Conservation (phyloP, 768 basidiomycete genomes). For the Lentinula raphanica region DNA sequence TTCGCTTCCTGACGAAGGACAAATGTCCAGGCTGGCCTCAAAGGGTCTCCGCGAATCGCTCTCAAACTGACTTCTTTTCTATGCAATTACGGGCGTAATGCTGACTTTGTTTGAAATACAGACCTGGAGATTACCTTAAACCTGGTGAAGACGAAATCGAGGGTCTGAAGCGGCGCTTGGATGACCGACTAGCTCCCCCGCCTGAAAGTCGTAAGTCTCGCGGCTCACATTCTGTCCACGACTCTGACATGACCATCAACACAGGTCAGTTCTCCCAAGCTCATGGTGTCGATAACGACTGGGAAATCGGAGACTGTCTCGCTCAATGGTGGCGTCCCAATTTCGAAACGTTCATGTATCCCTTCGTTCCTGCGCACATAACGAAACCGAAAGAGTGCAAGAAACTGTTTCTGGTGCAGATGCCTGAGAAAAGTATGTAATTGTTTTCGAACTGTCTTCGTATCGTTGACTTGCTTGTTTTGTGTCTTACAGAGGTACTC, state of each 20-base stretch:
- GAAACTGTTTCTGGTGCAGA: conserved; percentile 90
- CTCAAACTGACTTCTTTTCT: background rate
- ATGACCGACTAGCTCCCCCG: conserved; percentile 83
- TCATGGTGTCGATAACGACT: conserved; percentile 80
- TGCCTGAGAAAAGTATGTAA: conserved; percentile 86
- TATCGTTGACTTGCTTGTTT: too few relatives aligned
- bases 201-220: conserved; percentile 36
- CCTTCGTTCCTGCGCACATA: conserved; percentile 91
- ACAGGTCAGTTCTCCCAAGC: conserved; percentile 59
- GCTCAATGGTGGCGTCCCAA: conserved; percentile 99
- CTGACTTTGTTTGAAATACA: conserved; percentile 21
- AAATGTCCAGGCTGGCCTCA: background rate
- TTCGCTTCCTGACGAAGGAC: background rate
- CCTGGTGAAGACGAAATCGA: conserved; percentile 92
- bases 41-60: too few relatives aligned
- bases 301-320: conserved; percentile 96
- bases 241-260: background rate
- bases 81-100: too few relatives aligned
- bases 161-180: conserved; percentile 83
- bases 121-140: conserved; percentile 97
- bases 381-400: conserved; percentile 98
- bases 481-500: conserved; percentile 82
- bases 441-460: background rate
- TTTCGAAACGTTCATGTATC: conserved; percentile 99
- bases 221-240: background rate